A percentile compares a stretch with the other conserved stretches of the same genome.
phyloP scores from a whole-genome alignment of 2,329 filamentous ascomycete species.

The Sporothrix protearum region DNA sequence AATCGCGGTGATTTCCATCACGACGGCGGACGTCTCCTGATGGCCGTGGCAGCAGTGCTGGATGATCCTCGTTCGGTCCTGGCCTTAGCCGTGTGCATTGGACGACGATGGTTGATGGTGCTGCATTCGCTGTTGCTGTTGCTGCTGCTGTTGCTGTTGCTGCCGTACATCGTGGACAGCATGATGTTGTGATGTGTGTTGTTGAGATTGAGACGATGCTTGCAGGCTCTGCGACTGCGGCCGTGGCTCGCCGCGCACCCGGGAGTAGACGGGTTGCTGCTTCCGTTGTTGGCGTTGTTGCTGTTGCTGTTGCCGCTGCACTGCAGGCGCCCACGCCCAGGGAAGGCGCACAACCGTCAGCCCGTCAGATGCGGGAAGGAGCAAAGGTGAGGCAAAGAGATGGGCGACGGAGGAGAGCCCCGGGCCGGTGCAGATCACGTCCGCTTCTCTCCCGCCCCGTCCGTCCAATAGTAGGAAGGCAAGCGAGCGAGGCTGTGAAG shows the following conservation, averaged over 20 bases:
- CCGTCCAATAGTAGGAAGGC: not conserved
- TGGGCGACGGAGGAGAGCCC: not conserved
- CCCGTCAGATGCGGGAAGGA: not conserved
- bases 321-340: not conserved
- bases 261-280: conserved; percentile 8
- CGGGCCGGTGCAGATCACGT: not conserved
- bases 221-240: not conserved
- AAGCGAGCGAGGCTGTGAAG: not conserved
- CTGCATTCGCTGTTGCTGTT: not conserved
- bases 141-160: too few relatives aligned
- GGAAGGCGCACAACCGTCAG: conserved; percentile 7
- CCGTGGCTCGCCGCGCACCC: conserved; percentile 4
- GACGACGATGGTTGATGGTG: not conserved
- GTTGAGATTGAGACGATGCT: not conserved
- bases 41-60: not conserved
- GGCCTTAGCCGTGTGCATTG: not conserved
- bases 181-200: not conserved
- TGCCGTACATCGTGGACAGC: not conserved
- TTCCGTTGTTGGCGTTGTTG: conserved; percentile 1
- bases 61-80: not conserved
- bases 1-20: not conserved
- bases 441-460: not conserved
- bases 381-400: not conserved
- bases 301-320: not conserved
- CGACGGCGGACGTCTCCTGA: not conserved